Base-by-base conservation (phyloP, 139 green algal genomes). In the Volvox africanus region DNA sequence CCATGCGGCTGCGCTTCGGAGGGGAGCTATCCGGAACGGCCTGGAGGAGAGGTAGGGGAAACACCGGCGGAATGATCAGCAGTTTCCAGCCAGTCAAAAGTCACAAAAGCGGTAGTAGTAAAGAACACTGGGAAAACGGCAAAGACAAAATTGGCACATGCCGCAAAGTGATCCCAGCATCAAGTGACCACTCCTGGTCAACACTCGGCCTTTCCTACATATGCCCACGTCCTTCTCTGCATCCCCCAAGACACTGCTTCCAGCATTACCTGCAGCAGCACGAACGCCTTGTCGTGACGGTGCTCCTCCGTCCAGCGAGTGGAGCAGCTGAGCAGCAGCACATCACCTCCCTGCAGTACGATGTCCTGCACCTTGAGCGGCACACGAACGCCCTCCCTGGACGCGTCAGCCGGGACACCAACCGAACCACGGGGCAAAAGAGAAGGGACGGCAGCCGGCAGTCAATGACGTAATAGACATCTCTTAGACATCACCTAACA, bases 271-370 rank as follows among this genome's bases (percentile, higher is more conserved):
- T 90, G 73, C 55, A 90, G 35, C 73, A 91, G 87, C 87, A 91
- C 87, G 24, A 91, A 91, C 1, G 76, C 76, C 87, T 91, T 91
- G 76, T 91, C 87, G 33, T 86, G 26, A 18, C 87, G 87, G 87
- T 91, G 87, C 61, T 86, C 61, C 61, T 91, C 87, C 2, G 33
- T 18, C 87, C 76, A 91, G 33, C 67, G 62, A 18, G 61, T 79
- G 61, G 82, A 65, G 87, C 87, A 91, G 79, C 94, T 93, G 18
- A 98, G 88, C 55, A 98, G 91, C 86, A 98, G 87, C 37, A 95
- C 90, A 84, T 98, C 96, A 20, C 93, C 94, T 11, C 91, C 83
- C 89, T 96, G 85, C 11, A 98, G 91, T 24, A 96, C 91, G 30
- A 97, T 95, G 89, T 98, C 96, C 22, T 93, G 95, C 11, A 97